A percentile compares a stretch with the other conserved stretches of the same genome.
These are phyloP conservation scores for Sphaerostilbella broomeana DNA, from an alignment of 2,329 filamentous ascomycete species.

Conservation along the genomic window DNA sequence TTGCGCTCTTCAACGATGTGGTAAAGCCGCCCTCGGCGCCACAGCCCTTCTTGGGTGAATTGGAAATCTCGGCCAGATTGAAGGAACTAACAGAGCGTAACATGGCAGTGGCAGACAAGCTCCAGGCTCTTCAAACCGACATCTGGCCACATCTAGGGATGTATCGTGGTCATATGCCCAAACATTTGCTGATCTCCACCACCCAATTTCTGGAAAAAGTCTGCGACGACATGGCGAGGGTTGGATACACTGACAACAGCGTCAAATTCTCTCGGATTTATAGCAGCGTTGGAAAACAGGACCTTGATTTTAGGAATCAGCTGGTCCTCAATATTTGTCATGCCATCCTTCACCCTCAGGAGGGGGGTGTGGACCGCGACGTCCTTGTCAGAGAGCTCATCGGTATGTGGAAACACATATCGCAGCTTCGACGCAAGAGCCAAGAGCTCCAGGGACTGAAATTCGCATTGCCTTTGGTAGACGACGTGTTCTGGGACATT, in stretches of 20 bases:
- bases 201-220: conserved; percentile 18
- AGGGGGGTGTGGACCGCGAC: conserved; percentile 13
- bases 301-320: conserved; percentile 23
- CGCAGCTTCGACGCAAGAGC: conserved; percentile 27
- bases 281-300: conserved; percentile 21
- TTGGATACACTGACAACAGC: conserved; percentile 15
- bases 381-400: conserved; percentile 25
- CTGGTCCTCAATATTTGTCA: conserved; percentile 29
- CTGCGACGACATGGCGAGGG: conserved; percentile 16
- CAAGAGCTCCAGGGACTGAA: conserved; percentile 17
- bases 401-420: conserved; percentile 32
- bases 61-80: conserved; percentile 26
- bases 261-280: conserved; percentile 23
- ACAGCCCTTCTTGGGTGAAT: conserved; percentile 19
- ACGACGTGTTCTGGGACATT: conserved; percentile 22
- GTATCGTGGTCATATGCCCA: conserved; percentile 23
- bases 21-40: conserved; percentile 18
- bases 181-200: conserved; percentile 20
- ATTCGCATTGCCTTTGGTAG: conserved; percentile 26
- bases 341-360: conserved; percentile 15
- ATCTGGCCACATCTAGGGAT: conserved; percentile 26
- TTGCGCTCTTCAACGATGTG: conserved; percentile 33
- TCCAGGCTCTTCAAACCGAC: conserved; percentile 21
- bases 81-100: conserved; percentile 19
- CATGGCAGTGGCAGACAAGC: conserved; percentile 15